Base-by-base conservation (phyloP, 2,329 filamentous ascomycete species). In the Escovopsis weberi region DNA sequence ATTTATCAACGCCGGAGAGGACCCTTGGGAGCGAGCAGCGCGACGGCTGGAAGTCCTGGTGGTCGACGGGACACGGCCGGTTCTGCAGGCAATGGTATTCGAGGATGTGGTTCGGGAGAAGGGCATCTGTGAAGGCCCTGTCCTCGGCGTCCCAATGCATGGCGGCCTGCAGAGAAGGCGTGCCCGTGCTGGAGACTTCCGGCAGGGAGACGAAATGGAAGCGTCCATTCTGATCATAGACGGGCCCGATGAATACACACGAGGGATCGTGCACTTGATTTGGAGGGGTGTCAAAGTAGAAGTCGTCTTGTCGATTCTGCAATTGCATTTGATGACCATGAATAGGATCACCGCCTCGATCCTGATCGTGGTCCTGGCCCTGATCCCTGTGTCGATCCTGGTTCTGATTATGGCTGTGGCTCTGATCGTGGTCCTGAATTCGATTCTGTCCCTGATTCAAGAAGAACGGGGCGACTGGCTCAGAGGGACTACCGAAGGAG, bases 51-150 rank as follows among this genome's bases (percentile, higher is more conserved):
- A 53, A 44, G 34, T 43, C 47, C 23, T 51, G 53, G 33, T 58
- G 48, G 34, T 58, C 53, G 19, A 53, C 55, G 15, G 56, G 41
- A 38, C 58, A 59, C 12, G 49, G 49, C 12, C 51, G 49, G 36
- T 47, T 51, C 33, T 51, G 48, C 26, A 45, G 52, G 38, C 56
- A 50, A 33, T 59, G 57, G 38, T 57, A 51, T 39, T 59, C 52
- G 33, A 56, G 45, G 23, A 59, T 53, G 45, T 59, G 57, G 32
- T 44, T 53, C 23, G 53, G 53, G 12, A 58, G 47, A 30, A 53
- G 49, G 7, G 28, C 1, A 9, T 32, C 28, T 32, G 28, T 32
- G 28, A 32, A 32, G 28, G 28, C 28, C 28, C 28, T 32, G 33
- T 49, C 51, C 33, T 55, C 51, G 30, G 52, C 42, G 12, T 48